Base-by-base conservation (phyloP, 2,329 filamentous ascomycete genomes). In the Fusarium torreyae region DNA sequence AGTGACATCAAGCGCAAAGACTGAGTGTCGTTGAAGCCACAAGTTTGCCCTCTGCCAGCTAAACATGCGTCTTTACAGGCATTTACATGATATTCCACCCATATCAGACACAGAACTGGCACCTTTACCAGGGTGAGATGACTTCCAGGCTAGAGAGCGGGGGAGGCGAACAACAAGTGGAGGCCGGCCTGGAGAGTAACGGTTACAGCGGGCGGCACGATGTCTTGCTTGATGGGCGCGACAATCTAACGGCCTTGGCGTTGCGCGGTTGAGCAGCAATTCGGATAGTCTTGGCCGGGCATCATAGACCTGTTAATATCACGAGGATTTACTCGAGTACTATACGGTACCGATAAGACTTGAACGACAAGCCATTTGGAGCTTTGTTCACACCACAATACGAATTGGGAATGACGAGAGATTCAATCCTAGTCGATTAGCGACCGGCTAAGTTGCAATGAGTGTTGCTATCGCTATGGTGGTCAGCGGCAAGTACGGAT, bases 161-260 rank as follows among this genome's bases (percentile, higher is more conserved):
- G 71, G 71, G 71, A 68, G 68, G 71, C 62, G 67, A 74, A 73
- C 40, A 58, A 49, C 57, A 66, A 72, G 61, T 66, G 67, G 71
- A 71, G 68, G 62, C 51, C 38, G 68, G 59, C 51, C 38, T 66
- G 34, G 36, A 53, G 50, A 67, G 50, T 45, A 72, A 72, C 69
- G 71, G 71, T 72, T 69, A 62, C 63, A 65, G 67, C 49, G 64
- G 65, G 68, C 69, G 68, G 57, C 69, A 71, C 54, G 62, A 74
- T 74, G 72, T 73, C 68, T 72, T 73, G 72, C 71, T 71, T 71
- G 44, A 51, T 50, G 43, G 45, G 28, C 52, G 44, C 42, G 62
- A 63, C 71, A 57, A 58, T 59, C 59, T 57, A 73, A 62, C 53
- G 60, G 50, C 58, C 51, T 64, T 57, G 54, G 60, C 62, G 34